Evolutionary conservation across 2,329 filamentous ascomycete genomes (phyloP), one percentile per base, ranked within the genome.

Genomic region (Chaetothyriales sp.): DNA sequence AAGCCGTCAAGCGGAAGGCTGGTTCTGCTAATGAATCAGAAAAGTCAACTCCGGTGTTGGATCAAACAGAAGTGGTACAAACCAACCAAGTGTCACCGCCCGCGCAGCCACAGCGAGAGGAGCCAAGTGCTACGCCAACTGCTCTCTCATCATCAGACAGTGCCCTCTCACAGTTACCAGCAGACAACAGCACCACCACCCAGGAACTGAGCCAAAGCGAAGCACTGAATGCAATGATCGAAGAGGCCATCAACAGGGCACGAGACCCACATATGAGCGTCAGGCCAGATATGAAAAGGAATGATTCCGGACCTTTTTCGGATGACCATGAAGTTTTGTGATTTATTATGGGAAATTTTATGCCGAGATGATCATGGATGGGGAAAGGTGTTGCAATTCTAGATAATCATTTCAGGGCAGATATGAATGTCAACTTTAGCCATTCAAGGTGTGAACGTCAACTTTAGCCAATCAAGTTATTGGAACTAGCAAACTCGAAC

Each of bases 241-340:
- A 63, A 8, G 55, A 64, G 53, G 59, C 62, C 51, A 59, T 63
- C 56, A 55, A 60, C 52, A 52, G 53, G 20, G 59, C 54, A 22
- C 50, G 50, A 9, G 52, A 49, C 15, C 45, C 48, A 8, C 53
- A 49, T 28, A 47, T 49, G 43, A 48, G 61, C 57, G 25, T 62
- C 57, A 43, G 55, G 55, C 39, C 64, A 43, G 43, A 53, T 42
- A 46, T 51, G 43, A 44, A 53, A 63, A 52, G 65, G 62, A 44
- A 62, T 63, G 53, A 70, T 47, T 56, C 57, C n/a, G 54, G 68
- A 53, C 69, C 69, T 4, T 71, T 71, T 55, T 69, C 67, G 15
- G 69, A 71, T 53, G 63, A 62, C 18, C 68, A 71, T 55, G 69
- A 70, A 59, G 62, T 71, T 12, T 39, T 39, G 32, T 39, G 32